phyloP scores from a whole-genome alignment of 1,284 basidiomycete genomes.

The Papiliotrema laurentii region DNA sequence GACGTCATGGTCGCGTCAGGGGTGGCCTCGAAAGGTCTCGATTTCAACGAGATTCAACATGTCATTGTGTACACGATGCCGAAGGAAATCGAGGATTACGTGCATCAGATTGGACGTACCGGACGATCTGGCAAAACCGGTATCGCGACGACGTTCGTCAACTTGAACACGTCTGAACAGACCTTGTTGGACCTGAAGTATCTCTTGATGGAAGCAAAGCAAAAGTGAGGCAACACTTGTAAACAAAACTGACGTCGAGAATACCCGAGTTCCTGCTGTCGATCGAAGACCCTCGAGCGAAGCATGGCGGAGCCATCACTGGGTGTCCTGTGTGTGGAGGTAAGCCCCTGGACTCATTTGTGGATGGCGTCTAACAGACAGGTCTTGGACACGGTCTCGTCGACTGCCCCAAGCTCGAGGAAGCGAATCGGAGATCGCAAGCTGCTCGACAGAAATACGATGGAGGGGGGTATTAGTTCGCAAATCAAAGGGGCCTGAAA shows the following conservation, averaged over 20 bases:
- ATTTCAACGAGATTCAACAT: slow-evolving; percentile 88
- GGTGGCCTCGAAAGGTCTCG: slow-evolving; percentile 94
- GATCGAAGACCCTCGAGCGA: slow-evolving; percentile 85
- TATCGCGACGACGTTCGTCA: slow-evolving; percentile 99
- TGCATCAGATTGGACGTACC: slow-evolving; percentile 97
- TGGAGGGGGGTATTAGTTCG: slow-evolving; percentile 57
- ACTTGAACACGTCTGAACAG: slow-evolving; percentile 94
- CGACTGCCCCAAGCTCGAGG: slow-evolving; percentile 95
- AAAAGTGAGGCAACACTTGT: slow-evolving; percentile 62
- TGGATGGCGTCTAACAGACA: slow-evolving; percentile 32
- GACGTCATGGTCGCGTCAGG: slow-evolving; percentile 99
- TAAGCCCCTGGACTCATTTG: slow-evolving; percentile 44
- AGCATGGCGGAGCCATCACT: slow-evolving; percentile 67
- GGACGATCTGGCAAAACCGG: slow-evolving; percentile 97
- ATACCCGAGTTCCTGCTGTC: slow-evolving; percentile 92
- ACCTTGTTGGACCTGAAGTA: slow-evolving; percentile 96
- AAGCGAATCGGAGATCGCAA: slow-evolving; percentile 69
- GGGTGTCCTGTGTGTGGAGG: slow-evolving; percentile 97
- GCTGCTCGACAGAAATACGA: slow-evolving; percentile 50
- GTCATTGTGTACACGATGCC: slow-evolving; percentile 81
- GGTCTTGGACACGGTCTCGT: slow-evolving; percentile 88
- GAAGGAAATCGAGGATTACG: slow-evolving; percentile 92
- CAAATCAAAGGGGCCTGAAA: too few species aligned
- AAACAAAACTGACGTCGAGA: slow-evolving; percentile 49
- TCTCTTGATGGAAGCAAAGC: slow-evolving; percentile 92